These are phyloP conservation scores for Bonia amplexicaulis DNA, from an alignment of 176 grass and related monocot species.

Conservation along the genomic window DNA sequence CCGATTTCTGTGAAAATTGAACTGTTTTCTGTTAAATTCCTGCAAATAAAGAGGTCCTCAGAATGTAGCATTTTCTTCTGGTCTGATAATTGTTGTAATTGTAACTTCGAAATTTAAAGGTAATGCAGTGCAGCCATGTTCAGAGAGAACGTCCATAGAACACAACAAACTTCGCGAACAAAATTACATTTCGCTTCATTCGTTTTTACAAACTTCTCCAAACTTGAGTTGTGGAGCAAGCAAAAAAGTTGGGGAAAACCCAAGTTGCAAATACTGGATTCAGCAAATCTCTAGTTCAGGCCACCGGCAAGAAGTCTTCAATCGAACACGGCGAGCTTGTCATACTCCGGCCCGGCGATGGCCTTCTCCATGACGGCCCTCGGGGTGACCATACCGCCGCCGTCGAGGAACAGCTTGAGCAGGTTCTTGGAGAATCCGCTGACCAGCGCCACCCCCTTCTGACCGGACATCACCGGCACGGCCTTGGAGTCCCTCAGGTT, in stretches of 20 bases:
- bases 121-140: neutral
- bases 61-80: neutral
- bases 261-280: neutral
- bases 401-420: constrained; percentile 47
- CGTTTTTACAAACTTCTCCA: neutral
- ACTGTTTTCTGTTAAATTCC: no score
- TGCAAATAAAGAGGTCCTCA: no score
- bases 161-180: neutral
- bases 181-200: neutral
- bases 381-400: constrained; percentile 11
- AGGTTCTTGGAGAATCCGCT: constrained; percentile 68
- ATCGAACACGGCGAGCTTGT: constrained; percentile 44
- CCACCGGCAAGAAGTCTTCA: neutral
- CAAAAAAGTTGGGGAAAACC: neutral
- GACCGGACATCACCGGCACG: constrained; percentile 26
- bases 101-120: neutral
- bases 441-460: constrained; percentile 49
- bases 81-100: neutral
- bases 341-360: constrained; percentile 33
- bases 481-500: constrained; percentile 48
- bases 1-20: no score
- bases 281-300: neutral
- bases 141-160: neutral
- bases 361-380: constrained; percentile 43
- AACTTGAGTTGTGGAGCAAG: neutral